These are phyloP conservation scores for Ascochyta rabiei DNA, from an alignment of 2,329 filamentous ascomycete genomes.

Conservation along the genomic window DNA sequence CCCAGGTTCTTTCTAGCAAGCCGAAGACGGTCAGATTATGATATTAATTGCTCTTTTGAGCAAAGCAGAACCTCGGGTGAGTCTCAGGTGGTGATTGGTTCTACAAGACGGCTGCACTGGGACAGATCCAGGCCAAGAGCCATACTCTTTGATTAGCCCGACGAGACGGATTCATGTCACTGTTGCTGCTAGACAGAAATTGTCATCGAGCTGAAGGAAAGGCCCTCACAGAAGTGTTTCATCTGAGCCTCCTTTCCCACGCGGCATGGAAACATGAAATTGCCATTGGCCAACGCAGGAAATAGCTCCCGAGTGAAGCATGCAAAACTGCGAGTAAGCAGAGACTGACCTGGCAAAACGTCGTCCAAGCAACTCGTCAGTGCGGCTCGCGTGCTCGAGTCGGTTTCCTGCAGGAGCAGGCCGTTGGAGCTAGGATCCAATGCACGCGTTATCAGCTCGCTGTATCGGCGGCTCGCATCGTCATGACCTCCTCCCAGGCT, in stretches of 20 bases:
- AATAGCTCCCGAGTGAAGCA: constrained; percentile 23
- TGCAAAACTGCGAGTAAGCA: constrained; percentile 29
- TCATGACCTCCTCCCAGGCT: not conserved
- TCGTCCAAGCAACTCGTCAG: constrained; percentile 38
- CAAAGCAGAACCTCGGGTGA: constrained; percentile 27
- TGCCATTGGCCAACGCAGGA: constrained; percentile 28
- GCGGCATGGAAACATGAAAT: constrained; percentile 1
- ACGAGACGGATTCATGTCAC: constrained; percentile 16
- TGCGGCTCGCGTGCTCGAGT: constrained; percentile 23
- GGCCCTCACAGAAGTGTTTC: constrained; percentile 27
- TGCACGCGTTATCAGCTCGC: constrained; percentile 18
- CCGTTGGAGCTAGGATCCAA: constrained; percentile 23
- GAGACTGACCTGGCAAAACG: constrained; percentile 38
- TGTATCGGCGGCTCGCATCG: constrained; percentile 1
- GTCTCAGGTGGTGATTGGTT: constrained; percentile 24
- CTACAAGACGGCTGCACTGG: constrained; percentile 9
- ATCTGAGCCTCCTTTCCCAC: constrained; percentile 12
- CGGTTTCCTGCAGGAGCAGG: constrained; percentile 25
- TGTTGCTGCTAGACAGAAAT: constrained; percentile 17
- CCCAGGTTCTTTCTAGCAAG: constrained; percentile 4
- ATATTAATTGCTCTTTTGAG: constrained; percentile 16
- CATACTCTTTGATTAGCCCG: constrained; percentile 17
- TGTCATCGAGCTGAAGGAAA: constrained; percentile 20
- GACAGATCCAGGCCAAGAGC: not conserved
- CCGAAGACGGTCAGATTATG: constrained; percentile 4